phyloP scores from a whole-genome alignment of 768 basidiomycete genomes.

The Amanita polypyramis region DNA sequence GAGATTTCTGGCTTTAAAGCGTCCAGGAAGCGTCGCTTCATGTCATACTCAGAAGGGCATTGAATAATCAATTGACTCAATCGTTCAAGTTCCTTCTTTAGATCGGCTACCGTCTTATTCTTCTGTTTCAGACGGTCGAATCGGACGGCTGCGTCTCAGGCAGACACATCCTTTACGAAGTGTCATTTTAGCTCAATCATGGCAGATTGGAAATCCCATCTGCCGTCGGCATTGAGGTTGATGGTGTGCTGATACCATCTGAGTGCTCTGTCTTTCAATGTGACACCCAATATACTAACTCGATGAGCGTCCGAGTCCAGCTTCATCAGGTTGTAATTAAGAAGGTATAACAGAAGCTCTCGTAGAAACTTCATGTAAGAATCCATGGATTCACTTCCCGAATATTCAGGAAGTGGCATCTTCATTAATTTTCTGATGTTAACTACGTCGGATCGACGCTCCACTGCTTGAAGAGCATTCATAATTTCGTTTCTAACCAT shows the following conservation, averaged over 20 bases:
- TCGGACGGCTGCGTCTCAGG: background rate
- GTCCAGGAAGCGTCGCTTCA: background rate
- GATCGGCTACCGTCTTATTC: background rate
- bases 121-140: background rate
- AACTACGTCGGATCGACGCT: background rate
- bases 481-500: background rate
- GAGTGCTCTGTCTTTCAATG: background rate
- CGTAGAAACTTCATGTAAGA: background rate
- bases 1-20: background rate
- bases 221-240: background rate
- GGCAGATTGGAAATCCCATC: background rate
- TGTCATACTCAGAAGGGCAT: background rate
- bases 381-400: background rate
- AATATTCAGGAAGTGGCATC: background rate
- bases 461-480: background rate
- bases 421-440: background rate
- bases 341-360: background rate
- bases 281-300: background rate
- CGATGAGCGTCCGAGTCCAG: background rate
- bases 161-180: background rate
- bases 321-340: background rate
- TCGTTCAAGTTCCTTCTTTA: background rate
- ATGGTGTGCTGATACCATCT: background rate
- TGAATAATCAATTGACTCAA: background rate
- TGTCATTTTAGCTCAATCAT: background rate